phyloP scores from a whole-genome alignment of 306 rosid genomes.

The Medicago truncatula region DNA sequence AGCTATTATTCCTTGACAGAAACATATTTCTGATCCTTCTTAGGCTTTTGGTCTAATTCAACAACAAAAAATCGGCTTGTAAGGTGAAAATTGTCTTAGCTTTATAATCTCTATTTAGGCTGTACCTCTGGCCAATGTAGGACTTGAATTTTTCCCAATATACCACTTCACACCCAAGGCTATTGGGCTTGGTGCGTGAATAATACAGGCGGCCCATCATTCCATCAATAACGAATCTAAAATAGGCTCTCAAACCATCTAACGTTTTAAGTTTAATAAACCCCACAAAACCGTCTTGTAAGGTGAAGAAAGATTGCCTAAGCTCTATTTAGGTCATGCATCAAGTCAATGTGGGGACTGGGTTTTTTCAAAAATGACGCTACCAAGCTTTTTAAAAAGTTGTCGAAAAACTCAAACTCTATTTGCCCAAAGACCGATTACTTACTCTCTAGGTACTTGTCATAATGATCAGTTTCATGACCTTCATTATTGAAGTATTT shows the following conservation, averaged over 20 bases:
- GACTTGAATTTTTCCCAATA: not conserved
- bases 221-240: not conserved
- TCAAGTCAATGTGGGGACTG: not conserved
- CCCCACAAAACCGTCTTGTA: not conserved
- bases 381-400: slow-evolving; percentile 13
- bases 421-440: slow-evolving; percentile 39
- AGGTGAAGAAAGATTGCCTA: not conserved
- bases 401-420: slow-evolving; percentile 6
- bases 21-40: slow-evolving; percentile 21
- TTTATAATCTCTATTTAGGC: not conserved
- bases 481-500: slow-evolving; percentile 94
- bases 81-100: not conserved
- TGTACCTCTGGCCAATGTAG: not conserved
- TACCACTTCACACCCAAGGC: not conserved
- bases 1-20: slow-evolving; percentile 23
- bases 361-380: not conserved
- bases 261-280: not conserved
- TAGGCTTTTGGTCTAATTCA: not conserved
- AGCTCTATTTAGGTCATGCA: not conserved
- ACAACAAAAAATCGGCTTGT: not conserved
- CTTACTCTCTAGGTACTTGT: slow-evolving; percentile 86
- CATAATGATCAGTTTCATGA: slow-evolving; percentile 77
- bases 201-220: not conserved
- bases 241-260: slow-evolving; percentile 3
- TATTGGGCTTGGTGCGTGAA: not conserved